Evolutionary conservation across 768 basidiomycete genomes (phyloP).

Genomic region (Termitomyces bulborhizus): DNA sequence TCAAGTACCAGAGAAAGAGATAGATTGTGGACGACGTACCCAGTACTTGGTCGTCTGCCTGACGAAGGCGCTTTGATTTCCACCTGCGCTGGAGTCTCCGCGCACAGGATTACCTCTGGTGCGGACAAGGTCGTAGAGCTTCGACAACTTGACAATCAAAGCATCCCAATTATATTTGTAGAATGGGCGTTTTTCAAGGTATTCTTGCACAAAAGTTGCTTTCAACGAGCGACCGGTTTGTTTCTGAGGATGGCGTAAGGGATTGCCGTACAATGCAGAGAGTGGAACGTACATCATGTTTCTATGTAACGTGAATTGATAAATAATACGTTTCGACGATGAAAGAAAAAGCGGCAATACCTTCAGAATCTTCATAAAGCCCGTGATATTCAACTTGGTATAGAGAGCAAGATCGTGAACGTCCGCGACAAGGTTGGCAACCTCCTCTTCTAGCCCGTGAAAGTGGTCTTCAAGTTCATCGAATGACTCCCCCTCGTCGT

Average conservation of each 20-base stretch:
- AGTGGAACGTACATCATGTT: slow-evolving; percentile 73
- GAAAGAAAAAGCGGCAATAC: slow-evolving; percentile 23
- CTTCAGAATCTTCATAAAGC: slow-evolving; percentile 98
- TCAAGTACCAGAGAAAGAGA: background rate
- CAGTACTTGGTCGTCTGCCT: slow-evolving; percentile 99
- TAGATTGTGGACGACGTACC: slow-evolving; percentile 41
- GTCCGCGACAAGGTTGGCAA: slow-evolving; percentile 90
- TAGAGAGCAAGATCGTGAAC: slow-evolving; percentile 87
- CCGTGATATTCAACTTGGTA: slow-evolving; percentile 97
- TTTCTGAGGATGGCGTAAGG: slow-evolving; percentile 54
- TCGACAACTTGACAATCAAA: slow-evolving; percentile 92
- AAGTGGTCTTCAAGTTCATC: slow-evolving; percentile 85
- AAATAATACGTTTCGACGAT: background rate
- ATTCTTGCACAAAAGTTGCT: slow-evolving; percentile 83
- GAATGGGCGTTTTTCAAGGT: slow-evolving; percentile 91
- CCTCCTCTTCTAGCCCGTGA: slow-evolving; percentile 85
- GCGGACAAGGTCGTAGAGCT: slow-evolving; percentile 90
- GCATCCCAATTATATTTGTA: slow-evolving; percentile 97
- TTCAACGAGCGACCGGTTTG: slow-evolving; percentile 81
- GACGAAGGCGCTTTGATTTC: slow-evolving; percentile 96
- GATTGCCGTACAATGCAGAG: background rate
- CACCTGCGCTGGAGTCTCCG: slow-evolving; percentile 92
- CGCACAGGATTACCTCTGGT: slow-evolving; percentile 92
- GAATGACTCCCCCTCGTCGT: slow-evolving; percentile 46
- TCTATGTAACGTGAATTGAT: slow-evolving; percentile 36